A percentile compares a stretch with the other conserved stretches of the same genome.
Conservation (phyloP, 345 rosid genomes). For the Eucalyptus decipiens region DNA sequence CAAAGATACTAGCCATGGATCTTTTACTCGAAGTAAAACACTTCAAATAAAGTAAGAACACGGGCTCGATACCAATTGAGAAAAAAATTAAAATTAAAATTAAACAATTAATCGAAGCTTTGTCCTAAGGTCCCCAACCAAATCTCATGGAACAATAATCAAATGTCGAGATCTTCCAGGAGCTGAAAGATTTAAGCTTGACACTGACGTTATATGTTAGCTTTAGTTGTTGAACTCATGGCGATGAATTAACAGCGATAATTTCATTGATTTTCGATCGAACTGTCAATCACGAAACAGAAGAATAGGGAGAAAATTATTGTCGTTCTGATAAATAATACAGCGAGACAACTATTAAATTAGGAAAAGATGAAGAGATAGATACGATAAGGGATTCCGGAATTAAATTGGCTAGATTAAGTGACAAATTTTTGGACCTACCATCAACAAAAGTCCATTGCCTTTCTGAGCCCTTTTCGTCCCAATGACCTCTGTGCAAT, state of each 20-base stretch:
- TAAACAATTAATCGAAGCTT: no score
- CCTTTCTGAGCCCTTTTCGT: no score
- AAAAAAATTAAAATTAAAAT: no score
- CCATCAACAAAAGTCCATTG: fast-evolving
- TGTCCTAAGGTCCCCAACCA: neutral
- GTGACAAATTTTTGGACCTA: neutral
- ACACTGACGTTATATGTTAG: no score
- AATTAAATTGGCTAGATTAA: neutral
- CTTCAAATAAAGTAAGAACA: no score
- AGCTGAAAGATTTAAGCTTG: neutral
- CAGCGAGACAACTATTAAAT: fast-evolving
- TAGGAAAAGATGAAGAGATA: neutral
- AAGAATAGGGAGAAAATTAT: fast-evolving
- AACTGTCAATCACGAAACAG: neutral
- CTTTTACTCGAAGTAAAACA: no score
- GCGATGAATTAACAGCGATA: neutral
- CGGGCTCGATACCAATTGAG: no score
- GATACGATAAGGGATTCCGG: neutral
- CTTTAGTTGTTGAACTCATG: neutral
- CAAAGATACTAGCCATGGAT: no score
- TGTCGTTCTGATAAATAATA: neutral
- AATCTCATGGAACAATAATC: neutral
- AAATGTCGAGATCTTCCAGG: neutral
- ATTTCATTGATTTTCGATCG: fast-evolving
- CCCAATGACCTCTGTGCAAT: no score